These are phyloP conservation scores for Hypoxylon intermedium DNA, from an alignment of 495 filamentous ascomycete genomes.

Conservation along the genomic window DNA sequence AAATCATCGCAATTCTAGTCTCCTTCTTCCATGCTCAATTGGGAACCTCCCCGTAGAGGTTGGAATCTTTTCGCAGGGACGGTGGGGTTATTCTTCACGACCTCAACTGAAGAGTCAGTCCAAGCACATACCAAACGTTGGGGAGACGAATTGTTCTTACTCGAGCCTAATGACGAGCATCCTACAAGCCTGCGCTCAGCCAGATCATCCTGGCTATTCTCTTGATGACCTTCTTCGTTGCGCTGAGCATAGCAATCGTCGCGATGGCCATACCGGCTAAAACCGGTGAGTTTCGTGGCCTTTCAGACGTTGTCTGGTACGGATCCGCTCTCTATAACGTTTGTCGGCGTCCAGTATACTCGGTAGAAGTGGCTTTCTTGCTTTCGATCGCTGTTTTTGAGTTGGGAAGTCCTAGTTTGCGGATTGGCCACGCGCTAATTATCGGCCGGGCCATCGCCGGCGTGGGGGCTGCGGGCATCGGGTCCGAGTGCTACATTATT, in stretches of 20 bases:
- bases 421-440: constrained; percentile 56
- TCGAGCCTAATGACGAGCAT: neutral
- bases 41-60: neutral
- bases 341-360: constrained; percentile 16
- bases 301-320: constrained; percentile 52
- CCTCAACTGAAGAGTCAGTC: neutral
- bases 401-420: constrained; percentile 54
- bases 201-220: neutral
- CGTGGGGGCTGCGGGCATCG: constrained; percentile 47
- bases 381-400: constrained; percentile 48
- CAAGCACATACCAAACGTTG: neutral
- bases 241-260: constrained; percentile 30
- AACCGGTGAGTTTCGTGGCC: constrained; percentile 45
- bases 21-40: neutral
- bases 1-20: too few relatives aligned
- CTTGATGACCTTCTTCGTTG: neutral
- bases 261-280: constrained; percentile 53
- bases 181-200: neutral
- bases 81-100: neutral
- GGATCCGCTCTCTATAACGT: constrained; percentile 31
- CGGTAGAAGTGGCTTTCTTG: constrained; percentile 50
- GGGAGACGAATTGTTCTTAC: neutral
- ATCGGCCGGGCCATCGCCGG: constrained; percentile 58
- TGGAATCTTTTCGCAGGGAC: neutral
- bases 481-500: constrained; percentile 55